Percentiles rank a stretch among this genome's conserved stretches.
Evolutionary conservation across 192 early-diverging fungal genomes (phyloP).

Genomic region (Entomortierella lignicola): DNA sequence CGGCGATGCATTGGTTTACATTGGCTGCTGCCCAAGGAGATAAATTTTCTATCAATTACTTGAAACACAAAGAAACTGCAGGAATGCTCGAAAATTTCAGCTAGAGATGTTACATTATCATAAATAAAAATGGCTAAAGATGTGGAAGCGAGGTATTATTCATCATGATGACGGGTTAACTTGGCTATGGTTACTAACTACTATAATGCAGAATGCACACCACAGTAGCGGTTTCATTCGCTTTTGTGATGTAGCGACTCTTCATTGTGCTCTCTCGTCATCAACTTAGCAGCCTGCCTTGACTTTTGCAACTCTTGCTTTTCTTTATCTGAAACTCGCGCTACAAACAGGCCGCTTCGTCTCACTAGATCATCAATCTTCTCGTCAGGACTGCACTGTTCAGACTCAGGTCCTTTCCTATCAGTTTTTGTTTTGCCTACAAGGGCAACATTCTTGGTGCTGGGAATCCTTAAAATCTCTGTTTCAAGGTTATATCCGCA

Average conservation of each 20-base stretch:
- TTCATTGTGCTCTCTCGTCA: not conserved
- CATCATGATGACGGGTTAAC: too few relatives aligned
- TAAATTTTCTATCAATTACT: constrained; percentile 51
- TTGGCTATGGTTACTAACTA: too few relatives aligned
- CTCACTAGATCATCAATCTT: constrained; percentile 21
- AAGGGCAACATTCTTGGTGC: constrained; percentile 83
- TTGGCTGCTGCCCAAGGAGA: constrained; percentile 55
- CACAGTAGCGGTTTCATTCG: not conserved
- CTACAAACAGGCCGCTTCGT: constrained; percentile 52
- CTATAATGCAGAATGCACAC: too few relatives aligned
- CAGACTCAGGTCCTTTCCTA: not conserved
- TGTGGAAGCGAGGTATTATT: too few relatives aligned
- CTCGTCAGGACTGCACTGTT: not conserved
- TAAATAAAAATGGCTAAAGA: too few relatives aligned
- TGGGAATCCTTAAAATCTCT: constrained; percentile 81
- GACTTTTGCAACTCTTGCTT: constrained; percentile 57
- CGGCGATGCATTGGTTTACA: constrained; percentile 57
- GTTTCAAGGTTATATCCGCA: constrained; percentile 72
- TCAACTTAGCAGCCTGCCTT: constrained; percentile 31
- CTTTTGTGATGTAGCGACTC: not conserved
- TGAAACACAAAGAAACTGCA: constrained; percentile 54
- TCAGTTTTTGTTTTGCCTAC: constrained; percentile 64
- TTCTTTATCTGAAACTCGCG: constrained; percentile 65
- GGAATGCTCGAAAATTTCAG: constrained; percentile 17
- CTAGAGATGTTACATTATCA: not conserved